A percentile compares a stretch with the other conserved stretches of the same genome.
phyloP scores from a whole-genome alignment of 176 grass and related monocot species.

The Carex pumila region DNA sequence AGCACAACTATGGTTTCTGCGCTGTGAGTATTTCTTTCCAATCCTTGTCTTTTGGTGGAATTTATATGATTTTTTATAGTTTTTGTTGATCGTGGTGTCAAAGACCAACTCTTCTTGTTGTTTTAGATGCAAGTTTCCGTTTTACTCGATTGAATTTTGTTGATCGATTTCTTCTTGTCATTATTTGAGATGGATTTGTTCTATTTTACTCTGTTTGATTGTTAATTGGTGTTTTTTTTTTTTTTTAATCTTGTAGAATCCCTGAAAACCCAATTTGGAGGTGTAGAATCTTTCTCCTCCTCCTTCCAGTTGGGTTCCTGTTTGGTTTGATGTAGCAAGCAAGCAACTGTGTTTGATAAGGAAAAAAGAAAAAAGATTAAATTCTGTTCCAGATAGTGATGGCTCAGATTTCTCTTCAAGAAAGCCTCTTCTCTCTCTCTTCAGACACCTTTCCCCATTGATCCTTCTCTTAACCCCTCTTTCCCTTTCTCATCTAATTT shows the following conservation, averaged over 20 bases:
- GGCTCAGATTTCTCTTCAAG: slow-evolving; percentile 2
- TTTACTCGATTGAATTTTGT: no score
- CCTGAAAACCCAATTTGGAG: slow-evolving; percentile 16
- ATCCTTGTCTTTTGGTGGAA: background rate
- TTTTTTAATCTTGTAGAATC: background rate
- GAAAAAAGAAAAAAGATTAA: background rate
- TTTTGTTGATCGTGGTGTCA: background rate
- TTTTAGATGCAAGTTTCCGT: no score
- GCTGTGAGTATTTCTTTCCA: background rate
- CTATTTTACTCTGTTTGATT: background rate
- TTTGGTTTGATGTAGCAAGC: slow-evolving; percentile 15
- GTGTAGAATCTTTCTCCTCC: slow-evolving; percentile 18
- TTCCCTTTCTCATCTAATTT: background rate
- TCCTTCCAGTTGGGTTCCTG: slow-evolving; percentile 17
- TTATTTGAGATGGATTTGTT: background rate
- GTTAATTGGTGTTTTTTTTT: background rate
- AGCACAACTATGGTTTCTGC: background rate
- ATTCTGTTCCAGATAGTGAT: background rate
- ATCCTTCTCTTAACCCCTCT: background rate
- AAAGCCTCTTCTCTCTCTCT: slow-evolving; percentile 17
- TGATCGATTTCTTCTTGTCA: background rate
- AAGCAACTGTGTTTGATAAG: background rate
- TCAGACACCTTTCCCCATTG: background rate
- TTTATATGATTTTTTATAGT: background rate
- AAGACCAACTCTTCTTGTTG: background rate